Evolutionary conservation across 495 filamentous ascomycete genomes (phyloP), one percentile per base, ranked within the genome.

Genomic region (Tuber umbilicatum): DNA sequence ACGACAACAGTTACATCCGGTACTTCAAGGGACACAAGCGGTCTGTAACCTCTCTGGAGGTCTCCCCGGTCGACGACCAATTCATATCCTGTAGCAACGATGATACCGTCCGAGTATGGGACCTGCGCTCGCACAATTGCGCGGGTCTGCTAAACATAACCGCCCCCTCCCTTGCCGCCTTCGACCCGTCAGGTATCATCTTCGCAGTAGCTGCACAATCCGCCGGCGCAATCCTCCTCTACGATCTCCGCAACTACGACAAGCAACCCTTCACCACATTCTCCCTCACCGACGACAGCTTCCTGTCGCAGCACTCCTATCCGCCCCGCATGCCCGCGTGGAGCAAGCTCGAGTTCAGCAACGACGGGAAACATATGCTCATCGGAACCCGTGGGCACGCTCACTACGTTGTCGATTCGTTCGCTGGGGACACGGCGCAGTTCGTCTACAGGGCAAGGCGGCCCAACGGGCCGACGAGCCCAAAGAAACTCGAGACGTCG

Each of bases 1-100:
- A 98, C 83, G 94, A 97, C 79, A 97, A 97, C 84, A 89, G 89
- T 41, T 99, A 94, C 81, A 89, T 98, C 74, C 91, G 96, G 70
- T 99, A 99, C 84, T 98, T 98, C 81, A 89, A 90, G 39, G 95
- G 94, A 68, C 95, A 97, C 84, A 90, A 90, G 39, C 90, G 87
- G 31, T 85, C 90, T 37, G 95, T 99, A 19, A 97, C 94, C 37
- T 90, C 85, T 73, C 86, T 99, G 19, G 86, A 91, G 14, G 84
- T 93, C 75, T 89, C 89, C 71, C 91, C 91, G 0, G 89, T 91
- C 39, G 88, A 88, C 75, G 95, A 99, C 83, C 88, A 91, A 74
- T 97, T 98, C 85, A 88, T 99, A 69, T 97, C 94, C 50, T 94
- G 91, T 83, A 90, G 89, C 78, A 88, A 91, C 75, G 95, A 99